Percentiles rank a stretch among this genome's conserved stretches.
phyloP scores from a whole-genome alignment of 73 alveolate species.

The Stentor coeruleus region DNA sequence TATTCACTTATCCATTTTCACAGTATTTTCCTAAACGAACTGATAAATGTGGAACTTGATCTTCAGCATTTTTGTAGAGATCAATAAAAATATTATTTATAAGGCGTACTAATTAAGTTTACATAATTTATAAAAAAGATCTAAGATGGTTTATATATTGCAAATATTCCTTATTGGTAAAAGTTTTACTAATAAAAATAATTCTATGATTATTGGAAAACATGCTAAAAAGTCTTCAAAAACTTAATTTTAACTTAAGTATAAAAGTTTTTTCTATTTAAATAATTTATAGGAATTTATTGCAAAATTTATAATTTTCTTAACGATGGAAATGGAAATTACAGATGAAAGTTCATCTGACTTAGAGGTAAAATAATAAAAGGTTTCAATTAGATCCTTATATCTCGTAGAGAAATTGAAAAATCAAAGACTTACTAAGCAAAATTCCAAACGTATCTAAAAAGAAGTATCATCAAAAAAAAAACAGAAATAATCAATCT shows the following conservation, averaged over 20 bases:
- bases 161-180: neutral
- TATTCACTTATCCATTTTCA: too few species aligned
- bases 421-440: neutral
- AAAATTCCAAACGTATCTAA: neutral
- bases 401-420: conserved; percentile 15
- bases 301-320: too few species aligned
- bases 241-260: neutral
- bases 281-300: neutral
- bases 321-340: neutral
- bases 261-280: neutral
- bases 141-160: too few species aligned
- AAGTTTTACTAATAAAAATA: neutral
- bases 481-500: too few species aligned
- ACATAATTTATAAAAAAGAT: too few species aligned
- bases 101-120: too few species aligned
- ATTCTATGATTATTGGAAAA: too few species aligned
- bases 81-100: too few species aligned
- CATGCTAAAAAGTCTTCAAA: neutral
- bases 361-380: neutral
- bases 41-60: too few species aligned
- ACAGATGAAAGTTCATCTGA: neutral
- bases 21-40: too few species aligned
- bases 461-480: too few species aligned
- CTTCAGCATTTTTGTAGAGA: too few species aligned
- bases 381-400: conserved; percentile 11